Percentiles rank a stretch among this genome's conserved stretches.
Evolutionary conservation across 2,329 filamentous ascomycete species (phyloP).

Genomic region (Calonectria montana): DNA sequence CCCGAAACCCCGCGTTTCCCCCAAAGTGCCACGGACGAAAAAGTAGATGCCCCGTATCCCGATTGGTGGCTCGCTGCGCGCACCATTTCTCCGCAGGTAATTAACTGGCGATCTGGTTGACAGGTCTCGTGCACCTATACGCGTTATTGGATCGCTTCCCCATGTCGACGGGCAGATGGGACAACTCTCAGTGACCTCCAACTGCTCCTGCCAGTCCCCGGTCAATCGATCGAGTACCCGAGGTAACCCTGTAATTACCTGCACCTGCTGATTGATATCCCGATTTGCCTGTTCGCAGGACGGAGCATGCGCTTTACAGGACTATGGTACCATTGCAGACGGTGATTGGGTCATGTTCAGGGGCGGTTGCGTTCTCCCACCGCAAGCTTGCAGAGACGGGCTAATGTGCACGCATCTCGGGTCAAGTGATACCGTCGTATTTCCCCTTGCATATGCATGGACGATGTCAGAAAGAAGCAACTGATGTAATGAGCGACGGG

Average conservation of each 20-base stretch:
- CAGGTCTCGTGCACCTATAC: background rate
- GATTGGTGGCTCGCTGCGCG: slow-evolving; percentile 17
- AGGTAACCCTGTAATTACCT: slow-evolving; percentile 18
- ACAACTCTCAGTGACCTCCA: background rate
- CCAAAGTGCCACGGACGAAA: slow-evolving; percentile 5
- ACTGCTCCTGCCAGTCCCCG: background rate
- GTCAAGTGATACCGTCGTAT: slow-evolving; percentile 9
- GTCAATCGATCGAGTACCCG: slow-evolving; percentile 18
- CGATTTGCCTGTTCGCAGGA: background rate
- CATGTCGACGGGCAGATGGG: background rate
- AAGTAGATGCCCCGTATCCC: background rate
- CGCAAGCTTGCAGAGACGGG: background rate
- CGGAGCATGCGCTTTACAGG: slow-evolving; percentile 6
- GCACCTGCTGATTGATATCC: background rate
- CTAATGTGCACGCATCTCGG: background rate
- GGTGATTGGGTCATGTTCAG: slow-evolving; percentile 14
- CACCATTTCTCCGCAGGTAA: slow-evolving; percentile 15
- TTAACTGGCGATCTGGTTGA: background rate
- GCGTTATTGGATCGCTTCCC: slow-evolving; percentile 22
- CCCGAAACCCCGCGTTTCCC: slow-evolving; percentile 17
- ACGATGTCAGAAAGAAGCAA: background rate
- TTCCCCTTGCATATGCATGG: background rate
- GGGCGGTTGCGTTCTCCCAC: background rate
- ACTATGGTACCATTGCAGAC: slow-evolving; percentile 14
- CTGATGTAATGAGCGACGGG: background rate